Conservation (phyloP, 192 early-diverging fungal species). For the Backusella australiensis region DNA sequence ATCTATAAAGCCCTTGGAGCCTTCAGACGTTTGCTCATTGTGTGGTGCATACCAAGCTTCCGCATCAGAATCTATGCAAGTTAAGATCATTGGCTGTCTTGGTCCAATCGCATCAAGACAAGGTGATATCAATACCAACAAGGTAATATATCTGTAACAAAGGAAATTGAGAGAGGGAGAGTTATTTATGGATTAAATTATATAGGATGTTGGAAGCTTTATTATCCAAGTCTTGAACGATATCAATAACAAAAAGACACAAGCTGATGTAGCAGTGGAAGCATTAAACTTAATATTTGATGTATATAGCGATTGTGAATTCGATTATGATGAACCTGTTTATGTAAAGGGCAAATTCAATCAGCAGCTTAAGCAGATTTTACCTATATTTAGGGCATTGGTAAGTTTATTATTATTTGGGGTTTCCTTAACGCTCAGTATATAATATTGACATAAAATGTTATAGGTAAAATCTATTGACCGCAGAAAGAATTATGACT, state of each 20-base stretch:
- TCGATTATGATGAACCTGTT: conserved; percentile 82
- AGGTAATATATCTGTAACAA: conserved; percentile 38
- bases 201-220: conserved; percentile 63
- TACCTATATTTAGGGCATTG: conserved; percentile 49
- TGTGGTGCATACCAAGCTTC: conserved; percentile 44
- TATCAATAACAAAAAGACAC: conserved; percentile 26
- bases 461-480: conserved; percentile 58
- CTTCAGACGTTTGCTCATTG: conserved; percentile 40
- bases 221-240: conserved; percentile 49
- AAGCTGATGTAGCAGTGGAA: conserved; percentile 58
- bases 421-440: too few species aligned
- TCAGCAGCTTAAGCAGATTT: conserved; percentile 50
- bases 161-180: not conserved
- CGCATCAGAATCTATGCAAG: conserved; percentile 46
- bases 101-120: conserved; percentile 73
- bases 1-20: conserved; percentile 37
- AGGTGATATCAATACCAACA: conserved; percentile 61
- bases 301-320: conserved; percentile 80
- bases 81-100: conserved; percentile 73
- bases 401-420: conserved; percentile 29
- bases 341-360: conserved; percentile 73
- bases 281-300: conserved; percentile 86
- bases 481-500: conserved; percentile 61
- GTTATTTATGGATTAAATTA: conserved; percentile 4
- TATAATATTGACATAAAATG: not conserved